Base-by-base conservation (phyloP, 202 grass and related monocot species). In the Eragrostis tef region DNA sequence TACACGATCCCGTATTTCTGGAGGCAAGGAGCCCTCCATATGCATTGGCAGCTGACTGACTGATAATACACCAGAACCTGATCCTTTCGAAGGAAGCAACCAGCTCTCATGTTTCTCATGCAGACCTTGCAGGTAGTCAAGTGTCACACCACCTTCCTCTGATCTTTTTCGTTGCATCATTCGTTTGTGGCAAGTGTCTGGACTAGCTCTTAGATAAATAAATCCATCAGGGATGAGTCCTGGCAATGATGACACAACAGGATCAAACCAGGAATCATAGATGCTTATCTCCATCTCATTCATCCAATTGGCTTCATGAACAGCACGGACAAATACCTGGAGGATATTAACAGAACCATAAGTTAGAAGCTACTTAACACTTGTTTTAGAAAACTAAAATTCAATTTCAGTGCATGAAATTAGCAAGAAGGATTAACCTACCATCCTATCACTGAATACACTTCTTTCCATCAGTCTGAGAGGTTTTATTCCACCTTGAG, bases 261-360 rank as follows among this genome's bases (percentile, higher is more conserved):
- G 93, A 88, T 99, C 96, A 49, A 99, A 99, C 96, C 96, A 99
- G 5, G 96, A 93, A 67, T 99, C 96, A 7, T 99, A 99, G 26
- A 99, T 99, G 85, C 89, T 93, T 64, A 99, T 99, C 78, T 99
- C 96, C 96, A 96, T 96, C 79, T 93, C 92, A 90, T 91, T 95
- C 96, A 99, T 99, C 96, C 96, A 99, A 20, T 99, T 99, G 56
- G 96, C 96, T 86, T 99, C 93, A 6, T 99, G 85, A 66, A 99
- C 96, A 58, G 96, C 96, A 64, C 96, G 91, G 10, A 99, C 96
- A 81, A 99, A 99, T 43, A 93, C 93, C 96, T 99, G 64, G 21
- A 68, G 14, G 54, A 71, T 12, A 66, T 52, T 41, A 47, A 42
- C 22, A 71, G 34, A 81, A 11, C 1, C 66, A 57, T 43, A 54